These are phyloP conservation scores for Arabidopsis thaliana DNA, from an alignment of 345 rosid genomes.

Conservation along the genomic window TAIR10.1 NC_003070.9:20785001-20785500, in stretches of 20 bases:
- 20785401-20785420: neutral
- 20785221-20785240: too few relatives aligned
- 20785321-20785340: neutral
- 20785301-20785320: neutral
- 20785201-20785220: too few relatives aligned
- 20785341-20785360: slow-evolving; percentile 17
- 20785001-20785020: slow-evolving; percentile 1
- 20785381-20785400: neutral
- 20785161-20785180: neutral
- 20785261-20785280: too few relatives aligned
- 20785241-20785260: too few relatives aligned
- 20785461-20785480: neutral
- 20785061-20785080: neutral
- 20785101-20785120: neutral
- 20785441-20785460: neutral
- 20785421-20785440: slow-evolving; percentile 29
- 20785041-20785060: neutral
- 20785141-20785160: neutral
- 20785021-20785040: neutral
- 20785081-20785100: neutral
- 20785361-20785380: neutral
- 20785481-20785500: slow-evolving; percentile 25
- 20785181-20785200: too few relatives aligned
- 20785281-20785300: too few relatives aligned
- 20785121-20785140: neutral